phyloP scores from a whole-genome alignment of 805 yeast species.

The Ogataea methanolica region DNA sequence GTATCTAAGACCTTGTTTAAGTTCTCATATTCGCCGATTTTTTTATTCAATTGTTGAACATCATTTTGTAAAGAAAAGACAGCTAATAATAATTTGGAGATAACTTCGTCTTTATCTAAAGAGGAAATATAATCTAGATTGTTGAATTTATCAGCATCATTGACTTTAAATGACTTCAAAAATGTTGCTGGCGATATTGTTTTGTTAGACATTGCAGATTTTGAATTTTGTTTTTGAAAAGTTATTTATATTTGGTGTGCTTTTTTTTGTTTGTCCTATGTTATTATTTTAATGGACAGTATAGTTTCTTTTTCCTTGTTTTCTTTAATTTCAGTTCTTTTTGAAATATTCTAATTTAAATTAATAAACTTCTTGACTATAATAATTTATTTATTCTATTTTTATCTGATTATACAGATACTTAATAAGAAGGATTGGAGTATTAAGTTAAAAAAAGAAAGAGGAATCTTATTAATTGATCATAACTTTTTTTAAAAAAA shows the following conservation, averaged over 20 bases:
- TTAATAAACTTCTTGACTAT: too few relatives aligned
- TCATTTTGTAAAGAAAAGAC: slow-evolving; percentile 16
- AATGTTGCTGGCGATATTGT: slow-evolving; percentile 5
- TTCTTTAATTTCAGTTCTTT: too few relatives aligned
- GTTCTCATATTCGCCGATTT: slow-evolving; percentile 16
- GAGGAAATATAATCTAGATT: slow-evolving; percentile 12
- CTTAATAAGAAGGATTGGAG: neutral
- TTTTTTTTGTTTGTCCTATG: too few relatives aligned
- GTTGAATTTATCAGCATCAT: slow-evolving; percentile 16
- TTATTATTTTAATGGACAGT: too few relatives aligned
- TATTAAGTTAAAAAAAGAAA: neutral
- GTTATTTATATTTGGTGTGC: too few relatives aligned
- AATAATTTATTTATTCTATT: too few relatives aligned
- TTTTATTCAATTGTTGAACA: slow-evolving; percentile 14
- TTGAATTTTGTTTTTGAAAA: too few relatives aligned
- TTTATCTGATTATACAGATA: too few relatives aligned
- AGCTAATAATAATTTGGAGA: slow-evolving; percentile 16
- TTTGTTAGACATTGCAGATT: neutral
- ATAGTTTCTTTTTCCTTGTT: too few relatives aligned
- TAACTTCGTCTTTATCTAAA: slow-evolving; percentile 18
- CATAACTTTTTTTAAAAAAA: neutral
- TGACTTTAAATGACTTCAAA: slow-evolving; percentile 18
- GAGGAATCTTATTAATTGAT: neutral
- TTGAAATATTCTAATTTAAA: too few relatives aligned
- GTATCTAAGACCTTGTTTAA: slow-evolving; percentile 12